Evolutionary conservation across 176 grass and related monocot species (phyloP), one percentile per base, ranked within the genome.

Genomic region (Metroxylon sagu): DNA sequence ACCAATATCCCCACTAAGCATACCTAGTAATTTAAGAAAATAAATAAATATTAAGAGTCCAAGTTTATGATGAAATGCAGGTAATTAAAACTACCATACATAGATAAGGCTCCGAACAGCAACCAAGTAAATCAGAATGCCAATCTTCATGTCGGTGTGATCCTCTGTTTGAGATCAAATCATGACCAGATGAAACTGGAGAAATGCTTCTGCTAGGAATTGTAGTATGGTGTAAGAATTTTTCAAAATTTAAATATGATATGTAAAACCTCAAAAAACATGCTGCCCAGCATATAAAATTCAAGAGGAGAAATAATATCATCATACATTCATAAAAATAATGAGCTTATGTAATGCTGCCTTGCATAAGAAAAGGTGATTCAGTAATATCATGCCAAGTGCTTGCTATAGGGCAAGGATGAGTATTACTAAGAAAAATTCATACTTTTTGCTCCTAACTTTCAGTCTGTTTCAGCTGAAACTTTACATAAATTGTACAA

Each of bases 61-160:
- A 18, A 56, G 14, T 56, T 56, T 14, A 56, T 23, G 6, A 19
- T 56, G 19, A 56, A 25, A 56, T 19, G 53, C 53, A 23, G 18
- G 3, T 25, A 56, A 52, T n/a, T 14, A 56, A 56, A 56, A 56
- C 19, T 23, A n/a, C 26, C 93, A 73, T 98, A 98, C 93, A 98
- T 65, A 98, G 81, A 78, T 75, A 68, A 70, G 93, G 93, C 64
- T 98, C 93, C 55, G 93, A 85, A 85, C 93, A 92, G 76, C 93
- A 98, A 57, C 87, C 93, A 76, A 98, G 88, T 72, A 98, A 89
- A 81, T 98, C 93, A 55, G 93, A 67, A 92, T 88, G 80, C 93
- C 90, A 95, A 55, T 95, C 71, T 23, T 75, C 85, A 10, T 79
- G 74, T 18, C 70, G 74, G 25, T 75, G 49, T 48, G 71, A 78